Base-by-base conservation (phyloP, 1,284 basidiomycete genomes). In the Trametes polyzona region DNA sequence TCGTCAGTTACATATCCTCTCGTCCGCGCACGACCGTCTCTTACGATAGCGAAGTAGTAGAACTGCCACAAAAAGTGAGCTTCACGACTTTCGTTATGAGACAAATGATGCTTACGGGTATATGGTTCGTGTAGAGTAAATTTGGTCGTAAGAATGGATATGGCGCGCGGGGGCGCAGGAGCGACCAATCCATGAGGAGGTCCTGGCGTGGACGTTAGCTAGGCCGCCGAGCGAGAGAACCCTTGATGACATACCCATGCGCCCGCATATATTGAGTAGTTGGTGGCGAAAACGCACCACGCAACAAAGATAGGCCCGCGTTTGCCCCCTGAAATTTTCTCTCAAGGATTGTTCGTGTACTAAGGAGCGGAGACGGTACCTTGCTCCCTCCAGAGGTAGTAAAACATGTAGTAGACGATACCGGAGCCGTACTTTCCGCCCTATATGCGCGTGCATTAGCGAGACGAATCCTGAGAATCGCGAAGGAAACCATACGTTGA, bases 121-220 rank as follows among this genome's bases (percentile, higher is more conserved):
- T 74, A 46, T 81, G 69, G 50, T 82, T 79, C 9, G 80, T 74
- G 69, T 94, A 96, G 0, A 92, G 76, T 26, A 96, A 73, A 37
- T 96, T 90, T 16, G 79, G 73, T 23, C 96, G 83, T 3, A 98
- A 80, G 46, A 94, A 75, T n/a, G 78, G 83, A 64, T 87, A 80
- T 42, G 70, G 75, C 2, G 82, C 76, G 52, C 81, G 80, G 0
- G 82, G 79, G 52, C 83, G 79, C 35, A 95, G 76, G 48, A 97
- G 66, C 3, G 90, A 89, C 90, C 91, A 93, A 69, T 95, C 93
- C 83, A 91, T 87, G n/a, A 83, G 65, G 27, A 88, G 70, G 64
- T 93, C 90, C 90, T 93, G 23, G 0, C 27, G 4, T 6, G 12
- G 9, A 8, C 3, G 14, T 58, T 37, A 43, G 17, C 8, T 3